A percentile compares a stretch with the other conserved stretches of the same genome.
phyloP scores from a whole-genome alignment of 495 filamentous ascomycete species.

The Corynascus novoguineensis region DNA sequence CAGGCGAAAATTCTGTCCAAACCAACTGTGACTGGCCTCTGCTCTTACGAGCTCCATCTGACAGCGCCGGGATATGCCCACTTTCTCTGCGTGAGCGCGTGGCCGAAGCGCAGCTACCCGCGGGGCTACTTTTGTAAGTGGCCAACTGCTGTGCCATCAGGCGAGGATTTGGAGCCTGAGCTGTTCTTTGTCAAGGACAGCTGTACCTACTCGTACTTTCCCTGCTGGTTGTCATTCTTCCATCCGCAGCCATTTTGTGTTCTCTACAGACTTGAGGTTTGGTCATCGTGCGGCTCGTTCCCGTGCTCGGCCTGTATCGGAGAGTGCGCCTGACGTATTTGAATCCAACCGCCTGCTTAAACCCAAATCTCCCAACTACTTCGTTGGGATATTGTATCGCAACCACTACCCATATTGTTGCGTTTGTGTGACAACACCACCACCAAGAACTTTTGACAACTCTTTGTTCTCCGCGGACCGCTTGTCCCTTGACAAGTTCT shows the following conservation, averaged over 20 bases:
- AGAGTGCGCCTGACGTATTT: slow-evolving; percentile 10
- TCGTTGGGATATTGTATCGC: background rate
- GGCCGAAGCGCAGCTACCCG: background rate
- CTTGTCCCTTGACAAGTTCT: background rate
- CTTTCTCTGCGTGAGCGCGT: background rate
- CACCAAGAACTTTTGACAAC: background rate
- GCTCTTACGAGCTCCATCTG: background rate
- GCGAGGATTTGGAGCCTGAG: background rate
- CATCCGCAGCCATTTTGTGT: no score
- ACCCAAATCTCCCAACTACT: background rate
- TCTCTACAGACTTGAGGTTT: no score
- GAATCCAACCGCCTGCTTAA: background rate
- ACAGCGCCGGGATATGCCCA: background rate
- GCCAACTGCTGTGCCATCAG: background rate
- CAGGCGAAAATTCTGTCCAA: slow-evolving; percentile 3
- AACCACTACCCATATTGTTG: background rate
- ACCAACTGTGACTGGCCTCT: background rate
- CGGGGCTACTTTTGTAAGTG: background rate
- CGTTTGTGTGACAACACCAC: slow-evolving; percentile 2
- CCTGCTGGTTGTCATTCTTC: no score
- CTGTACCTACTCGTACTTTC: no score
- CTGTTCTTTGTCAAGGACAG: background rate
- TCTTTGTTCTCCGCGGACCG: background rate
- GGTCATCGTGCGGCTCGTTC: background rate
- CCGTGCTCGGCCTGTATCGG: slow-evolving; percentile 15